Percentiles rank a stretch among this genome's conserved stretches.
Evolutionary conservation across 768 basidiomycete species (phyloP).

Genomic region (Erythrobasidium yunnanense): DNA sequence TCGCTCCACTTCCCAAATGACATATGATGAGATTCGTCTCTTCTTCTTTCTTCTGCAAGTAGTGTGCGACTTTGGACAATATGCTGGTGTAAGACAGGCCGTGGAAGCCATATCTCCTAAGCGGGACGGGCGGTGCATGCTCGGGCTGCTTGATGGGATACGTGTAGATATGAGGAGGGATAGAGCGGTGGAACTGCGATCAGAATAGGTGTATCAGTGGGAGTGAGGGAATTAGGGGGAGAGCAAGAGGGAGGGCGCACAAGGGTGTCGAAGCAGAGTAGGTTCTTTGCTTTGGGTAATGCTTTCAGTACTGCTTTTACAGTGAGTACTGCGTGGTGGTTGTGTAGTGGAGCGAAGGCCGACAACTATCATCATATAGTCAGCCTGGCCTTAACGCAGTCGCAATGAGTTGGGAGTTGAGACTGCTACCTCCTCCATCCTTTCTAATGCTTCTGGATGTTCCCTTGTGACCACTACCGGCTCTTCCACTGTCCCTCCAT

Average conservation of each 20-base stretch:
- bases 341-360: conserved; percentile 33
- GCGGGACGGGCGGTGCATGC: conserved; percentile 54
- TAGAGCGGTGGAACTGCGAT: conserved; percentile 57
- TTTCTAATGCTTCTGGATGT: conserved; percentile 61
- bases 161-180: conserved; percentile 64
- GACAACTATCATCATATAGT: too few relatives aligned
- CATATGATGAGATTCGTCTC: conserved; percentile 65
- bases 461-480: conserved; percentile 60
- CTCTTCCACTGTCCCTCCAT: conserved; percentile 67
- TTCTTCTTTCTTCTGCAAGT: conserved; percentile 51
- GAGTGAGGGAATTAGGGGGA: neutral
- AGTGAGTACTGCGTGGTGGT: conserved; percentile 45
- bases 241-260: conserved; percentile 32
- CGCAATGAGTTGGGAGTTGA: too few relatives aligned
- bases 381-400: too few relatives aligned
- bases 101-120: conserved; percentile 86
- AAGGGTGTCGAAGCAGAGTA: conserved; percentile 80
- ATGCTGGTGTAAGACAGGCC: conserved; percentile 56
- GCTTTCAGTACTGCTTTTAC: conserved; percentile 50
- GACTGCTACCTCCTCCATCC: conserved; percentile 57
- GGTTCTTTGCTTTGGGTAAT: conserved; percentile 58
- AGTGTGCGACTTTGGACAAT: conserved; percentile 52
- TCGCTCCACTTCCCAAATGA: conserved; percentile 86
- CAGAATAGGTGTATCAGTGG: neutral
- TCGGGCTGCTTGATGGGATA: conserved; percentile 60